phyloP scores from a whole-genome alignment of 768 basidiomycete species.

The Podaxis pistillaris region DNA sequence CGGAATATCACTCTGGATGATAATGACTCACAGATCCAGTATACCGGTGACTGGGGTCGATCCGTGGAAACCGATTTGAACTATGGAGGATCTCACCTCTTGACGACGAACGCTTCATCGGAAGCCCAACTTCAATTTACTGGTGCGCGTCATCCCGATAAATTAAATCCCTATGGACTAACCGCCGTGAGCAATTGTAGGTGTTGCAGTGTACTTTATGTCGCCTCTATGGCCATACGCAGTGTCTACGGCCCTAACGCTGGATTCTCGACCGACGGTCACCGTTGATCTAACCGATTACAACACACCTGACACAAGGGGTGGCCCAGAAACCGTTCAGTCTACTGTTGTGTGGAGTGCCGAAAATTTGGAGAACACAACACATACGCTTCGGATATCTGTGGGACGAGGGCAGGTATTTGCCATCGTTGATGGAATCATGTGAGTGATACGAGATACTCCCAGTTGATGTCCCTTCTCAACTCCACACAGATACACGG shows the following conservation, averaged over 20 bases:
- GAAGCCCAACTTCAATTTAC: conserved; percentile 13
- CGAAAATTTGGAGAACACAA: conserved; percentile 28
- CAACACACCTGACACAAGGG: conserved; percentile 25
- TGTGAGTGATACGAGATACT: conserved; percentile 26
- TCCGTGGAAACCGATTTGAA: neutral
- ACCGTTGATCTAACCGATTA: conserved; percentile 41
- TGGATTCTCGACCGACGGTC: conserved; percentile 32
- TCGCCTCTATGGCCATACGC: conserved; percentile 46
- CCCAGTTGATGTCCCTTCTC: neutral
- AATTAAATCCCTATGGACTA: neutral
- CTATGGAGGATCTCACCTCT: conserved; percentile 10
- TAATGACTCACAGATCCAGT: conserved; percentile 8
- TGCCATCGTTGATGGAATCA: conserved; percentile 37
- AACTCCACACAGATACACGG: conserved; percentile 22
- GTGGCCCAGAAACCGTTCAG: conserved; percentile 37
- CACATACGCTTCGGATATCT: conserved; percentile 36
- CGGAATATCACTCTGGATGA: conserved; percentile 16
- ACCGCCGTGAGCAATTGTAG: conserved; percentile 21
- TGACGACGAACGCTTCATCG: conserved; percentile 8
- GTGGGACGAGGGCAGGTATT: conserved; percentile 34
- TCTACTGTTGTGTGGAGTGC: conserved; percentile 37
- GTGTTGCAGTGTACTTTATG: conserved; percentile 41
- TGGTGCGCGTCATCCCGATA: conserved; percentile 6
- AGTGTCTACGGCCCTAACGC: conserved; percentile 37
- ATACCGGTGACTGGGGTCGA: conserved; percentile 10